A percentile compares a stretch with the other conserved stretches of the same genome.
phyloP scores from a whole-genome alignment of 2,329 filamentous ascomycete species.

The Aspergillus sp. region DNA sequence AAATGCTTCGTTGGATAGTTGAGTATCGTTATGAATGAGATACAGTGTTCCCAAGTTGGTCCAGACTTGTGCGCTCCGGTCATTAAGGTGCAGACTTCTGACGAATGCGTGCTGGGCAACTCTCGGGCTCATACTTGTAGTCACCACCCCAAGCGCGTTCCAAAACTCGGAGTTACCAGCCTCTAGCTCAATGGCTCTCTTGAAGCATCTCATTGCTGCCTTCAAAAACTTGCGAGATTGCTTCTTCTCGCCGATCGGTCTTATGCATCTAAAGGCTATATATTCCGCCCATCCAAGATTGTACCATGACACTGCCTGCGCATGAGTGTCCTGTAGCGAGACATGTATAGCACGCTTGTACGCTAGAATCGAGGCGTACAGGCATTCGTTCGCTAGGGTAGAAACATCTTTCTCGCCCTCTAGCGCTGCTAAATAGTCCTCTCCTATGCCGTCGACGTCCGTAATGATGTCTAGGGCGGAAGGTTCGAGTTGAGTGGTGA shows the following conservation, averaged over 20 bases:
- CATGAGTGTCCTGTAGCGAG: constrained; percentile 72
- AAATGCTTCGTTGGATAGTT: constrained; percentile 88
- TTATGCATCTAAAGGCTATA: constrained; percentile 69
- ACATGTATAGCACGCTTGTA: constrained; percentile 82
- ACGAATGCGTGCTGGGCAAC: constrained; percentile 94
- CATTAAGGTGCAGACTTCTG: constrained; percentile 87
- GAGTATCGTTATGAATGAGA: constrained; percentile 75
- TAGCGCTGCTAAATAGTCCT: constrained; percentile 36
- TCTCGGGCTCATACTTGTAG: constrained; percentile 78
- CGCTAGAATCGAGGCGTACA: constrained; percentile 75
- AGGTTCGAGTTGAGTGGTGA: constrained; percentile 52
- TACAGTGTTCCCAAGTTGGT: constrained; percentile 87
- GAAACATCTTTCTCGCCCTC: constrained; percentile 28
- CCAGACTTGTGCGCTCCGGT: constrained; percentile 82
- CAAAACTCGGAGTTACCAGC: constrained; percentile 94
- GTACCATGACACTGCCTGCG: constrained; percentile 94
- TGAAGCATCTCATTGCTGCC: constrained; percentile 85
- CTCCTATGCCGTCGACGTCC: constrained; percentile 67
- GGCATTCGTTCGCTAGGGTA: constrained; percentile 51
- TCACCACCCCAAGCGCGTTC: constrained; percentile 92
- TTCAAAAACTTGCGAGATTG: constrained; percentile 67
- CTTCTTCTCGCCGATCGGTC: constrained; percentile 49
- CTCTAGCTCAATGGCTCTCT: constrained; percentile 91
- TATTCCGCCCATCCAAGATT: constrained; percentile 95
- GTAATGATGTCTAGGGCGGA: constrained; percentile 63